phyloP scores from a whole-genome alignment of 2,329 filamentous ascomycete genomes.

The Curvularia lunata region DNA sequence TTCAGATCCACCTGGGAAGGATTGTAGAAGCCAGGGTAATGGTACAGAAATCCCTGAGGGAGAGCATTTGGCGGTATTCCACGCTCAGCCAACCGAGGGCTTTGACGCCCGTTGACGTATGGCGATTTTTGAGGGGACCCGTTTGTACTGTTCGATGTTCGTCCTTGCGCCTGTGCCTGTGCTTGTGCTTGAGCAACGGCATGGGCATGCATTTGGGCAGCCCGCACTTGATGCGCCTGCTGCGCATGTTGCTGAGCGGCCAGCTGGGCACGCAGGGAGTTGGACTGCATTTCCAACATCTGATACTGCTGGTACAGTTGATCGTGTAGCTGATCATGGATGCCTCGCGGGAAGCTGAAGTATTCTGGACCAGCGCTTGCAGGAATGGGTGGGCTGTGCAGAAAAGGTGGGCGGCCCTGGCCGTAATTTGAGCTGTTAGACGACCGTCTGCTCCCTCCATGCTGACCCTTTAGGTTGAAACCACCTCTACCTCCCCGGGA shows the following conservation, averaged over 20 bases:
- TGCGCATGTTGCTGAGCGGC: constrained; percentile 47
- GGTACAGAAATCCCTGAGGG: constrained; percentile 54
- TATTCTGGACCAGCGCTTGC: constrained; percentile 51
- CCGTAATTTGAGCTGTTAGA: constrained; percentile 62
- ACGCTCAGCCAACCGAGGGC: constrained; percentile 41
- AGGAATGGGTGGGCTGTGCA: constrained; percentile 53
- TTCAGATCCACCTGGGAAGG: constrained; percentile 46
- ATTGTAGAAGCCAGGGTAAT: constrained; percentile 54
- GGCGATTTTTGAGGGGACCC: constrained; percentile 52
- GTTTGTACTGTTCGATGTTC: constrained; percentile 43
- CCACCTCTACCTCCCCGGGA: constrained; percentile 56
- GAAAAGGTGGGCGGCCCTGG: constrained; percentile 47
- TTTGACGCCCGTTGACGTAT: constrained; percentile 41
- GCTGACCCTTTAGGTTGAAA: constrained; percentile 57
- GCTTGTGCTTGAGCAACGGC: constrained; percentile 48
- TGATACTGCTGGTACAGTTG: constrained; percentile 59
- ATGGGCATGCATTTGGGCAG: constrained; percentile 46
- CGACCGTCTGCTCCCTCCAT: constrained; percentile 57
- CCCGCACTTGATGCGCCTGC: constrained; percentile 49
- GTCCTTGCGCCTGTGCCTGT: constrained; percentile 45
- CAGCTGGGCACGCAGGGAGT: constrained; percentile 45
- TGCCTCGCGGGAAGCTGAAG: constrained; percentile 50
- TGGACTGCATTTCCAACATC: constrained; percentile 53
- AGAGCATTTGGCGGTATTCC: constrained; percentile 38
- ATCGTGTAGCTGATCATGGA: constrained; percentile 55